Percentiles rank a stretch among this genome's conserved stretches.
Conservation (phyloP, 192 early-diverging fungal genomes). For the Mortierella claussenii region DNA sequence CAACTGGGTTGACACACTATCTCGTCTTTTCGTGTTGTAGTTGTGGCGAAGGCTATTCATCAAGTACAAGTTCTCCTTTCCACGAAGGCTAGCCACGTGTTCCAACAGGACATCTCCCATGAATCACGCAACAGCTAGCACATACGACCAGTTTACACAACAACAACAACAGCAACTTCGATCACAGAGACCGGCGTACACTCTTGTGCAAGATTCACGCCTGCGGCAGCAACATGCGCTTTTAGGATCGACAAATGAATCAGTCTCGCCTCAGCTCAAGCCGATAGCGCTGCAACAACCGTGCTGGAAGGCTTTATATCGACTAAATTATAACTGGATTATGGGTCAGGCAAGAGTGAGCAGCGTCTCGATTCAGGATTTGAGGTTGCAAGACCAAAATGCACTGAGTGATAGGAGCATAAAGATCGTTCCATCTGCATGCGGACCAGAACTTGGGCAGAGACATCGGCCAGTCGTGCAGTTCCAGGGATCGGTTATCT, state of each 20-base stretch:
- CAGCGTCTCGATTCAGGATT: conserved; percentile 12
- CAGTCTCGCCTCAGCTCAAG: background rate
- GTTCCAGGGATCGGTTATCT: conserved; percentile 27
- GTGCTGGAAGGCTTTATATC: conserved; percentile 49
- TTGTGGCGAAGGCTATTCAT: conserved; percentile 39
- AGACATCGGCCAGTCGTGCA: conserved; percentile 21
- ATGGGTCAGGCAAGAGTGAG: conserved; percentile 36
- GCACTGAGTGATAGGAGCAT: background rate
- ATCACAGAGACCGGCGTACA: too few species aligned
- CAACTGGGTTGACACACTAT: background rate
- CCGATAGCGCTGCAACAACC: conserved; percentile 1
- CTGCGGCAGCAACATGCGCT: too few species aligned
- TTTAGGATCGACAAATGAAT: too few species aligned
- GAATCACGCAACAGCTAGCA: too few species aligned
- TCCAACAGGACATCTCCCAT: too few species aligned
- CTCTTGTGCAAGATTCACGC: too few species aligned
- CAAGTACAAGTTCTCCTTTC: conserved; percentile 31
- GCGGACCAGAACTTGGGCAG: too few species aligned
- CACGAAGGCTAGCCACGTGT: conserved; percentile 36
- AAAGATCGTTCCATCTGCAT: background rate
- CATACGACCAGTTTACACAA: too few species aligned
- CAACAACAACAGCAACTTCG: too few species aligned
- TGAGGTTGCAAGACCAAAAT: conserved; percentile 12
- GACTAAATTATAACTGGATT: conserved; percentile 46
- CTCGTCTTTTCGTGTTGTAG: conserved; percentile 4